Conservation (phyloP, 331 rosid species). For the Phaseolus coccineus region DNA sequence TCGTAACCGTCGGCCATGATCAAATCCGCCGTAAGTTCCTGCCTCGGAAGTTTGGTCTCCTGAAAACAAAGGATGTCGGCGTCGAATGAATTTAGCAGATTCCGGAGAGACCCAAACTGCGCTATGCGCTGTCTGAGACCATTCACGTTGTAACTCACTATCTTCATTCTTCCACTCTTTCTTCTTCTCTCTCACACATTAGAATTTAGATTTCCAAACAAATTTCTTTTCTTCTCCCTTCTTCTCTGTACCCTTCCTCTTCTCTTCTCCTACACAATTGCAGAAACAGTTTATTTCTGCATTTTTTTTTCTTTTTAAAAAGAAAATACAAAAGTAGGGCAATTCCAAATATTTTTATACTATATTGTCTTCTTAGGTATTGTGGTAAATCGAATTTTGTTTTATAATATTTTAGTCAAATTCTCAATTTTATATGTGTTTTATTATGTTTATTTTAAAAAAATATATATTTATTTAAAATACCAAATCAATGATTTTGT, state of each 20-base stretch:
- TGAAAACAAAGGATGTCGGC: slow-evolving; percentile 88
- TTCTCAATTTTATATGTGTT: too few species aligned
- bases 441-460: too few species aligned
- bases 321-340: background rate
- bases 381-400: too few species aligned
- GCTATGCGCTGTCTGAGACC: slow-evolving; percentile 83
- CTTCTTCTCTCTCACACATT: background rate
- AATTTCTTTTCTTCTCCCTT: background rate
- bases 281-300: background rate
- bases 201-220: background rate
- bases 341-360: background rate
- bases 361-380: background rate
- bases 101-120: slow-evolving; percentile 88
- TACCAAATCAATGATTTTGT: too few species aligned
- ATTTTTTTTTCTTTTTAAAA: background rate
- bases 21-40: slow-evolving; percentile 79
- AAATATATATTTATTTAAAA: too few species aligned
- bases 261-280: background rate
- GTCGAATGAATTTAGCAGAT: slow-evolving; percentile 81
- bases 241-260: background rate
- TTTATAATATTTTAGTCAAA: too few species aligned
- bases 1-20: slow-evolving; percentile 86
- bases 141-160: slow-evolving; percentile 91
- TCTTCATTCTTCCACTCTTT: slow-evolving; percentile 61
- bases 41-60: slow-evolving; percentile 85